phyloP scores from a whole-genome alignment of 371 early-diverging fungal species.

The Rhizopus sp. region DNA sequence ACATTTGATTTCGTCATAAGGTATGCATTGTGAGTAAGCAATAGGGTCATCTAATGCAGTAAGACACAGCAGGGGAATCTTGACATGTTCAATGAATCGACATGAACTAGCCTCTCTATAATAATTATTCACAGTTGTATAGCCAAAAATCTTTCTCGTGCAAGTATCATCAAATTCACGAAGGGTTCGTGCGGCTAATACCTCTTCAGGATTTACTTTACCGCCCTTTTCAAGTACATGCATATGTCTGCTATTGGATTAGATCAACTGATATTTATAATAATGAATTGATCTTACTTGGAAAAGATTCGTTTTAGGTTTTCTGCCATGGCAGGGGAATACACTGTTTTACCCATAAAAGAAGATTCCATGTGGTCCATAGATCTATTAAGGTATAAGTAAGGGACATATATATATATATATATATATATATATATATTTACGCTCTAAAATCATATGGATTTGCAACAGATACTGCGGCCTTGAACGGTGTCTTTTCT shows the following conservation, averaged over 20 bases:
- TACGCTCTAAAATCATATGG: constrained; percentile 79
- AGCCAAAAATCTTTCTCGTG: constrained; percentile 74
- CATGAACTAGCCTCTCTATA: constrained; percentile 79
- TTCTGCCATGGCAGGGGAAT: constrained; percentile 70
- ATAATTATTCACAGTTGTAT: constrained; percentile 80
- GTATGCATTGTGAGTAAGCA: constrained; percentile 70
- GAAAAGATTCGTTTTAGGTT: constrained; percentile 66
- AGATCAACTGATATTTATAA: too few relatives aligned
- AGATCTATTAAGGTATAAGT: constrained; percentile 18
- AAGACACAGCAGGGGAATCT: constrained; percentile 80
- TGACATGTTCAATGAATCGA: constrained; percentile 72
- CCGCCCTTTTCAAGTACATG: constrained; percentile 57
- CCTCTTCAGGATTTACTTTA: constrained; percentile 53
- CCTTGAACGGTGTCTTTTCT: constrained; percentile 72
- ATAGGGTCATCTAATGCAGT: constrained; percentile 95
- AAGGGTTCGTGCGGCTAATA: constrained; percentile 46
- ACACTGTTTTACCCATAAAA: constrained; percentile 57
- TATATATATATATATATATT: constrained; percentile 12
- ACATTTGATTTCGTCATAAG: constrained; percentile 67
- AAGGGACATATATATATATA: not conserved
- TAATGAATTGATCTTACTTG: constrained; percentile 25
- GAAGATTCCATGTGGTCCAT: constrained; percentile 25
- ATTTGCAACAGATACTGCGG: constrained; percentile 82
- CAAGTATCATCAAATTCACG: constrained; percentile 69
- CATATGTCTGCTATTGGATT: constrained; percentile 45